These are phyloP conservation scores for Stagonosporopsis vannaccii DNA, from an alignment of 2,329 filamentous ascomycete species.

Conservation along the genomic window DNA sequence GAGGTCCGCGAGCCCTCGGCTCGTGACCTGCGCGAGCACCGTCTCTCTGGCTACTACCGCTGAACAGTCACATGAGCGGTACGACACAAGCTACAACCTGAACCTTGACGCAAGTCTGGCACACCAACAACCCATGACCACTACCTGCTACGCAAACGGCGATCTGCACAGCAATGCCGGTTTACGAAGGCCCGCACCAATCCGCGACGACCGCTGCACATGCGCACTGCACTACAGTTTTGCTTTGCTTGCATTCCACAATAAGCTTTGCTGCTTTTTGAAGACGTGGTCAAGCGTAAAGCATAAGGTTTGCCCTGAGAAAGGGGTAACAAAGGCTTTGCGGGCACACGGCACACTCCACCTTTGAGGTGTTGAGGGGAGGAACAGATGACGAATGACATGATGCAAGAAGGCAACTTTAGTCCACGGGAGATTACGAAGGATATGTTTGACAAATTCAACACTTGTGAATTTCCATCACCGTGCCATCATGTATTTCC, in stretches of 20 bases:
- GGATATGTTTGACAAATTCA: slow-evolving; percentile 12
- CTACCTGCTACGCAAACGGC: slow-evolving; percentile 10
- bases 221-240: slow-evolving; percentile 10
- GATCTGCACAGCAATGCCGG: slow-evolving; percentile 24
- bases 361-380: slow-evolving; percentile 34
- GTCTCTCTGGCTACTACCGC: slow-evolving; percentile 50
- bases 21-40: slow-evolving; percentile 47
- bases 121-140: slow-evolving; percentile 13
- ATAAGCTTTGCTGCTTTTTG: slow-evolving; percentile 37
- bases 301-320: slow-evolving; percentile 21
- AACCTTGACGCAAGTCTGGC: slow-evolving; percentile 11
- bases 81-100: slow-evolving; percentile 10
- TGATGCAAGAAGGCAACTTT: slow-evolving; percentile 13
- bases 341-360: slow-evolving; percentile 25
- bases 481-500: slow-evolving; percentile 19
- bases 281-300: slow-evolving; percentile 8
- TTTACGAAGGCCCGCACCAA: slow-evolving; percentile 32
- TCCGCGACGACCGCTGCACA: slow-evolving; percentile 25
- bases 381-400: slow-evolving; percentile 9
- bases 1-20: slow-evolving; percentile 52
- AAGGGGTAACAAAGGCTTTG: slow-evolving; percentile 21
- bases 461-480: slow-evolving; percentile 22
- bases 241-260: slow-evolving; percentile 33
- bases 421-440: background rate
- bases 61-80: slow-evolving; percentile 33